Evolutionary conservation across 148 eudicot species (phyloP).

Genomic region (Heliamphora exappendiculata): DNA sequence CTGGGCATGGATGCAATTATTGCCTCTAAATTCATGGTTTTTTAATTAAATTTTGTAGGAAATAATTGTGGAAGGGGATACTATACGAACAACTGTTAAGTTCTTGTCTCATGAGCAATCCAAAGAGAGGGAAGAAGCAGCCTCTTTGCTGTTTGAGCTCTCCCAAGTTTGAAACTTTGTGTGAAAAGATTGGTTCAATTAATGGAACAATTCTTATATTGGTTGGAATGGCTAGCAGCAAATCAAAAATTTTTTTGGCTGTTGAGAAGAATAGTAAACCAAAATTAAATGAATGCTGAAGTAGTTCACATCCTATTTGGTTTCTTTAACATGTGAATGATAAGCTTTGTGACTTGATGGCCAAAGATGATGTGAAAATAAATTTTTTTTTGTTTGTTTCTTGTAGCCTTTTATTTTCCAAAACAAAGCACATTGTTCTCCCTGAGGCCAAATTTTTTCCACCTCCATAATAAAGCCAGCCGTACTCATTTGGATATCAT

Average conservation of each 20-base stretch:
- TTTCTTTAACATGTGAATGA: not conserved
- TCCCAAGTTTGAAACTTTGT: conserved; percentile 62
- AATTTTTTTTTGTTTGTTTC: not conserved
- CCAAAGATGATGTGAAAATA: not conserved
- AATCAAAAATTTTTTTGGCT: conserved; percentile 50
- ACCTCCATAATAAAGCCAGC: too few species aligned
- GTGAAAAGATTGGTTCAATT: conserved; percentile 78
- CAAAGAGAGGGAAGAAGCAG: conserved; percentile 74
- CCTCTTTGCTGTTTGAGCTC: conserved; percentile 75
- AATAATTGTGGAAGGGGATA: conserved; percentile 74
- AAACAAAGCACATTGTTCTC: not conserved
- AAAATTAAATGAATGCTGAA: not conserved
- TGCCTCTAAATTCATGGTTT: conserved; percentile 2
- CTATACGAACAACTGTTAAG: conserved; percentile 65
- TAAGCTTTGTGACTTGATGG: not conserved
- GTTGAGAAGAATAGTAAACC: conserved; percentile 32
- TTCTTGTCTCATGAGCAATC: conserved; percentile 62
- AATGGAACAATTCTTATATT: conserved; percentile 85
- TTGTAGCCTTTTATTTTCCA: not conserved
- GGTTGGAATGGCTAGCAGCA: conserved; percentile 86
- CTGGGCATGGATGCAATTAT: conserved; percentile 5
- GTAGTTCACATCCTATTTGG: not conserved
- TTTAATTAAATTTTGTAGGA: conserved; percentile 39
- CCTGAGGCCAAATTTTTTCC: not conserved
- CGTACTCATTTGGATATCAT: too few species aligned